These are phyloP conservation scores for Diversispora eburnea DNA, from an alignment of 192 early-diverging fungal species.

Conservation along the genomic window DNA sequence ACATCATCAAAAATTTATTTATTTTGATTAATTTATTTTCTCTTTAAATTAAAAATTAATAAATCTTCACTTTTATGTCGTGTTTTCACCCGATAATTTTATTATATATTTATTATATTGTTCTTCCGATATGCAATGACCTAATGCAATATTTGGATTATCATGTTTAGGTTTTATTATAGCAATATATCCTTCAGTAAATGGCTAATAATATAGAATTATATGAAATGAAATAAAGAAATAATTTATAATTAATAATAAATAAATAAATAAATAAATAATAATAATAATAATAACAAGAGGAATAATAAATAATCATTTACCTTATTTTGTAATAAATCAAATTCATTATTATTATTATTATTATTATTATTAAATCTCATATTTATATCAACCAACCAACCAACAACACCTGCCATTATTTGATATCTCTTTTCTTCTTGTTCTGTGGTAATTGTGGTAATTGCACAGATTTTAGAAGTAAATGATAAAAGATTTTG, in stretches of 20 bases:
- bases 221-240: background rate
- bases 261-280: background rate
- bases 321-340: conserved; percentile 17
- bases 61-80: too few relatives aligned
- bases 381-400: conserved; percentile 24
- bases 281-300: background rate
- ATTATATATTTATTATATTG: conserved; percentile 5
- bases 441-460: background rate
- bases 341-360: background rate
- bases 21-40: too few relatives aligned
- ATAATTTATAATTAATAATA: background rate
- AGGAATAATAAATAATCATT: background rate
- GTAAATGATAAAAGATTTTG: background rate
- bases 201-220: conserved; percentile 6
- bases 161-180: conserved; percentile 31
- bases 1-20: too few relatives aligned
- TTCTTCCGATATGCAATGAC: conserved; percentile 18
- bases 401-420: conserved; percentile 7
- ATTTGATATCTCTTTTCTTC: conserved; percentile 1
- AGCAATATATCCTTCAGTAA: conserved; percentile 29
- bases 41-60: too few relatives aligned
- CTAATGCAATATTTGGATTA: conserved; percentile 15
- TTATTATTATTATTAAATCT: background rate
- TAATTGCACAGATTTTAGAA: conserved; percentile 9
- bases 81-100: too few relatives aligned